Conservation (phyloP, 2,329 filamentous ascomycete genomes). For the Amauroascus verrucosus region DNA sequence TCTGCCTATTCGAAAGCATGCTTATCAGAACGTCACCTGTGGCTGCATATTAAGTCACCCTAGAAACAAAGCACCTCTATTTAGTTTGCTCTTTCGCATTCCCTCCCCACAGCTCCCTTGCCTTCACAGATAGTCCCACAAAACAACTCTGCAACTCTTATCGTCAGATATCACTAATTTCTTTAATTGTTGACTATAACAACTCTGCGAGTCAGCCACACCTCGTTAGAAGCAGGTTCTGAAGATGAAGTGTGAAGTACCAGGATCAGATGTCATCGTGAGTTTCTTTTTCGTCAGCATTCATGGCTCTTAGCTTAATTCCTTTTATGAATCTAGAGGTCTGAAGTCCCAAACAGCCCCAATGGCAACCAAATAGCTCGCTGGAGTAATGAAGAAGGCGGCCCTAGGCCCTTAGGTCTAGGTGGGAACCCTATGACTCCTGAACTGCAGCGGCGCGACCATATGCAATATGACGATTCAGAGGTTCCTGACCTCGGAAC, state of each 20-base stretch:
- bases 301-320: background rate
- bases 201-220: too few species aligned
- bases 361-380: background rate
- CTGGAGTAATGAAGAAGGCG: background rate
- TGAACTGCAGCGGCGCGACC: background rate
- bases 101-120: too few species aligned
- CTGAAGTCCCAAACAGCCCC: too few species aligned
- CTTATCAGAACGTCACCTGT: background rate
- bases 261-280: background rate
- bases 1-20: background rate
- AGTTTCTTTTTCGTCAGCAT: background rate
- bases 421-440: background rate
- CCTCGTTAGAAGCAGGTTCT: too few species aligned
- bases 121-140: background rate
- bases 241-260: background rate
- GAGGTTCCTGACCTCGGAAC: slow-evolving; percentile 5
- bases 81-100: too few species aligned
- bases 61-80: slow-evolving; percentile 4
- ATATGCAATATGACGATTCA: background rate
- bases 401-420: background rate
- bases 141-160: too few species aligned
- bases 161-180: too few species aligned
- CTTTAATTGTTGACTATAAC: too few species aligned
- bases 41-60: background rate
- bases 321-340: background rate